Evolutionary conservation across 805 yeast species (phyloP), one percentile per base, ranked within the genome.

Genomic region (Barnettozyma sucrosica): DNA sequence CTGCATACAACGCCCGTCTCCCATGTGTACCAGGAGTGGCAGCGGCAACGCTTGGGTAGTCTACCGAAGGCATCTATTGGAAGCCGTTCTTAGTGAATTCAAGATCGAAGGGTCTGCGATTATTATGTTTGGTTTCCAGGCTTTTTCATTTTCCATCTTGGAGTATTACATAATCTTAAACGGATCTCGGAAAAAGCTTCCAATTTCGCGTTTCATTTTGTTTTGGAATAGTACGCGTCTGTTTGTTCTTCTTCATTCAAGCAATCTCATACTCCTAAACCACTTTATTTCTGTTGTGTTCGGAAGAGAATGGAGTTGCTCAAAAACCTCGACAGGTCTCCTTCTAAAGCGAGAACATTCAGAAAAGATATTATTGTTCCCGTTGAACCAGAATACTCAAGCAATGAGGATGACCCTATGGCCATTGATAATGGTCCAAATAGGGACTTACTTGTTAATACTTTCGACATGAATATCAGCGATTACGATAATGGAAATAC

Each of bases 291-390:
- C 18, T 10, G 7, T 13, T 28, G n/a, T 28, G 13, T 16, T 34
- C 23, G 16, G 37, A 7, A 6, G 21, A 34, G 20, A 25, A 59
- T 59, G 63, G 63, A 59, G 10, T 30, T 59, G 24, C 30, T 57
- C 3, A 59, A 56, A 18, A 51, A 49, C 4, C 42, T 60, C 13
- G 63, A 60, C 8, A 20, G 5, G 21, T 25, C 34, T 5, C 44
- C 44, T 10, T 34, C 50, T 2, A 53, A 41, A 43, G 41, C 50
- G 7, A 57, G 44, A 41, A 58, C 61, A 0, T 60, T 58, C 47
- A 51, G 48, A 33, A 59, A 55, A 37, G 19, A 40, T n/a, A 38
- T 59, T 5, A 45, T 46, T 34, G 48, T 53, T 14, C 8, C 36
- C n/a, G 44, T 30, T 19, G 50, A 30, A 8, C 9, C 36, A 2